Base-by-base conservation (phyloP, 352 stramenopile genomes). In the Phytophthora chlamydospora region DNA sequence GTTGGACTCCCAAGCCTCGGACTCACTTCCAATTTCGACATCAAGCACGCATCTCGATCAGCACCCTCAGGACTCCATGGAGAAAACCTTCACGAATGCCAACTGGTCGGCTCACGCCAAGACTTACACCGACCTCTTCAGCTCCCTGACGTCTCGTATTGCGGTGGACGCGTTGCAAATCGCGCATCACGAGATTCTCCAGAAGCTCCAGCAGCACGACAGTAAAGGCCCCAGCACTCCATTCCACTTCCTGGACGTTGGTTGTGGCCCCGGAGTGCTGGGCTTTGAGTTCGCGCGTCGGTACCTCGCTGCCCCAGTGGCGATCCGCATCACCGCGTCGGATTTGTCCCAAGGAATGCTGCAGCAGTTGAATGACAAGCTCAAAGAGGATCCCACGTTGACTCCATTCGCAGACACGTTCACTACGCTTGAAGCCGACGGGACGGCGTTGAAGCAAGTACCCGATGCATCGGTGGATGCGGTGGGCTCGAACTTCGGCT, bases 321-420 rank as follows among this genome's bases (percentile, higher is more conserved):
- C 49, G 24, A 62, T 73, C 31, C 43, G 66, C 34, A 67, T 83
- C 51, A 81, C 72, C 2, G 75, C 72, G 13, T 73, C 68, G 19
- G 75, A 84, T 69, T 34, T 81, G 6, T 72, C 69, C 17, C 66
- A 79, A 0, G 66, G 62, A 3, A 84, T 84, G 75, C 47, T 84
- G 9, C 42, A 75, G 6, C 59, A 66, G 21, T n/a, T 81, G n/a
- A 68, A 34, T 3, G 51, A 68, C 5, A 42, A 47, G 11, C 57
- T 84, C 5, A 42, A 58, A 13, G 53, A 64, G 1, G 62, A 66
- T 14, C n/a, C 54, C 6, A 41, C 46, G 6, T 49, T 72, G 13
- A 44, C 14, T 35, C 21, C 42, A 1, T 77, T 81, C 33, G 47
- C 31, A 6, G 31, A 46, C 4, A 66, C 63, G 24, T 56, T 84